Evolutionary conservation across 495 filamentous ascomycete genomes (phyloP), one percentile per base, ranked within the genome.

Genomic region (Daldinia concentrica): DNA sequence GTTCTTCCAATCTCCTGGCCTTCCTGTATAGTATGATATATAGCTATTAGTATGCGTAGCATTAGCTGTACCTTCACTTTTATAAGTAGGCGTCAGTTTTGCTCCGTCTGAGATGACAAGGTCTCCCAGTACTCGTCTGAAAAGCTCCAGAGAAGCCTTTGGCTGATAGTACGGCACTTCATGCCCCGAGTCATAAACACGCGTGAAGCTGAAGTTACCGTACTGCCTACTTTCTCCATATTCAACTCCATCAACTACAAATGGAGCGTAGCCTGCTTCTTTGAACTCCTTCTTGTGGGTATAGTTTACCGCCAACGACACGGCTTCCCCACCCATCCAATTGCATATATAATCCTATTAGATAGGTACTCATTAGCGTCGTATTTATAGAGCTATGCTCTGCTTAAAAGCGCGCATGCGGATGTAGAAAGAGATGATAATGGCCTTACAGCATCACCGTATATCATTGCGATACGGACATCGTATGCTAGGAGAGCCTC

Each of bases 131-230:
- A 76, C 74, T 8, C 81, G 73, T 32, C 71, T 74, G 66, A 83
- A 83, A 22, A 81, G 63, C 22, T 76, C 80, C 19, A 83, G 60
- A 2, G 78, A 59, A 0, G 79, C 82, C n/a, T 73, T 56, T 5
- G 83, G 80, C 67, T 83, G 81, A 69, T 85, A 80, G 63, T 77
- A 76, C 1, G 75, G 72, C 29, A 73, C 67, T 58, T 76, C 62
- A 32, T 80, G 75, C 4, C 71, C 70, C 0, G 67, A 36, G 3
- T 73, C 68, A 29, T 78, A 76, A 3, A 91, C 80, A 0, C 89
- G 83, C 11, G 85, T 83, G 72, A 92, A 92, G 50, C 85, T 86
- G 69, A 91, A 89, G 71, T 88, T 85, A 1, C 88, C 89, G 62
- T 85, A 83, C 66, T 91, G 88, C 77, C 82, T 58, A 30, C 64